Base-by-base conservation (phyloP, 495 filamentous ascomycete species). In the Lentithecium fluviatile region DNA sequence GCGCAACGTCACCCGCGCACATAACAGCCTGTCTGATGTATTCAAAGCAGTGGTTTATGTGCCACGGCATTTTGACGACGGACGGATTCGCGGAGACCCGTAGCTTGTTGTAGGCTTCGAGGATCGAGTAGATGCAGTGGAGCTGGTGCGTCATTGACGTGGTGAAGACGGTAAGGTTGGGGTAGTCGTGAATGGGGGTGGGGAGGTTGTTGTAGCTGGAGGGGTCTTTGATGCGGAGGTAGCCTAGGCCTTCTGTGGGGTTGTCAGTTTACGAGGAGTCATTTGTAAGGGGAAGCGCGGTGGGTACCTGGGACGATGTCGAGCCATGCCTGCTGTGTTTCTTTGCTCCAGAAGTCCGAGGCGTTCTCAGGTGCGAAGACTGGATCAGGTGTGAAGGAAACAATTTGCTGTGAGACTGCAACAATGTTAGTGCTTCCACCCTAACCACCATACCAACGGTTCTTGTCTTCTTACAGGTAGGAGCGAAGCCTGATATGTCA, bases 31-130 rank as follows among this genome's bases (percentile, higher is more conserved):
- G 78, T 17, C 77, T 65, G 70, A 79, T 73, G 55, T 78, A 78
- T 48, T 78, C 76, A 62, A 78, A 77, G 69, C 77, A 79, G 70
- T 79, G 77, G 25, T 75, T 76, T 69, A 78, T 77, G 56, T 79
- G 77, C 77, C 77, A 78, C 50, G 77, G 76, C 66, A 77, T 73
- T 50, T 77, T 72, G 26, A 74, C 71, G 25, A 74, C 72, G 38
- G 43, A 66, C 64, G 6, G 74, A 66, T 6, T 68, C 19, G 70
- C 72, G 8, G 75, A 75, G 64, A 42, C 15, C 8, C 45, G 19
- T 20, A 63, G 52, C 0, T 1, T 52, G 26, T 56, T 56, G 53
- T 78, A 78, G 2, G 75, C 77, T 26, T 79, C 75, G 21, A 74
- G 74, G 52, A 79, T 73, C 52, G 77, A 73, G 57, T 76, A 79